Evolutionary conservation across 306 rosid genomes (phyloP), one percentile per base, ranked within the genome.

Genomic region (Vicia villosa): DNA sequence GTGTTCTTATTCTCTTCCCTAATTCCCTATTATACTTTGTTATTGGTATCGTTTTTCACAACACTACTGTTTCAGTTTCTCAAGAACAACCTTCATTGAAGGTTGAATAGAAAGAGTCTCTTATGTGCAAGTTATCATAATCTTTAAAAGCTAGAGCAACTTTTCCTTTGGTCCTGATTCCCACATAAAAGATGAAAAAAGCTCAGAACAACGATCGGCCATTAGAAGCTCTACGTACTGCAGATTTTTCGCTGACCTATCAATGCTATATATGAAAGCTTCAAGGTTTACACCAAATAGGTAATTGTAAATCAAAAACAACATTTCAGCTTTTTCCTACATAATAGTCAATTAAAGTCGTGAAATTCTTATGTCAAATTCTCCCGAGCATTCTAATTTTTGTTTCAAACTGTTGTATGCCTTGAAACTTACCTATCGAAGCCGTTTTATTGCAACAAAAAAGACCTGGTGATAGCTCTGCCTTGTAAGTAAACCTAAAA

Each of bases 401-500:
- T 8, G 89, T 85, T 14, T 84, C 84, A 45, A 88, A 86, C 75
- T 88, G 95, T 80, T 88, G 87, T 40, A 84, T 75, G 37, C 91
- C 95, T 70, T 86, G 95, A 79, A 86, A 79, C 69, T 79, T 82
- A 62, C 95, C 89, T 8, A 88, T 74, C 15, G 80, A 69, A 84
- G 79, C 67, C 87, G 80, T 79, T 88, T 88, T 24, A 88, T 82
- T 28, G 95, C 95, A 58, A 84, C n/a, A 87, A 19, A 76, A 71
- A 59, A 81, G 80, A 28, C 83, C 89, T 4, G 89, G 87, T 24
- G 68, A 77, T 28, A 84, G 76, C 75, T 88, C 89, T 45, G 87
- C 95, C 82, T 83, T 88, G 86, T 86, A 88, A 0, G 95, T 88
- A 6, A 87, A 82, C n/a, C 95, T 91, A 49, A 88, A 88, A 16